Evolutionary conservation across 2,329 filamentous ascomycete species (phyloP).

Genomic region (Fusarium brevicatenulatum): DNA sequence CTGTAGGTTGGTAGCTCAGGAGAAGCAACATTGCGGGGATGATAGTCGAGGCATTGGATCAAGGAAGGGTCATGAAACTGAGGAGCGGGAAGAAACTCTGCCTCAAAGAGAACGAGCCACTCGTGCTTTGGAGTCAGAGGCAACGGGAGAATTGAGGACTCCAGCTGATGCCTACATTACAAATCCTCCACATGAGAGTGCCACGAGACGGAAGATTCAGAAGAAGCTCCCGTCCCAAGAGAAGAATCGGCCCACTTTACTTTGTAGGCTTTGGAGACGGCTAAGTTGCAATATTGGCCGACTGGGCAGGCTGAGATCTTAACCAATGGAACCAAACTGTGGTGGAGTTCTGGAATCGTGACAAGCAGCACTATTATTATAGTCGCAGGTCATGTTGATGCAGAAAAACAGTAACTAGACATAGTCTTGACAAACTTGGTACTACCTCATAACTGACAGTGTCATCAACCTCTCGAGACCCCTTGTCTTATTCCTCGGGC

Average conservation of each 20-base stretch:
- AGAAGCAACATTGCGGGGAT: not conserved
- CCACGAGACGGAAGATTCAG: no score
- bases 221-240: not conserved
- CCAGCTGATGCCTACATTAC: not conserved
- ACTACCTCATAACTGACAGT: rapidly evolving
- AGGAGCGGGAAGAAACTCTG: no score
- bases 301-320: no score
- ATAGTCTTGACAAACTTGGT: no score
- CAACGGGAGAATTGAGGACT: not conserved
- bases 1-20: rapidly evolving
- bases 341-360: rapidly evolving
- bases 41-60: rapidly evolving
- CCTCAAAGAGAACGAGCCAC: not conserved
- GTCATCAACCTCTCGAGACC: not conserved
- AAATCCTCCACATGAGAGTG: not conserved
- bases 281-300: not conserved
- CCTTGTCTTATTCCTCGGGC: not conserved
- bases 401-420: not conserved
- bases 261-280: rapidly evolving
- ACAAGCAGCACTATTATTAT: rapidly evolving
- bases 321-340: rapidly evolving
- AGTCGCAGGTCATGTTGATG: no score
- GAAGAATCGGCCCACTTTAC: not conserved
- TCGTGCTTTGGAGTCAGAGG: not conserved
- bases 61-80: rapidly evolving